Evolutionary conservation across 352 stramenopile species (phyloP), one percentile per base, ranked within the genome.

Genomic region (Plasmopara halstedii): DNA sequence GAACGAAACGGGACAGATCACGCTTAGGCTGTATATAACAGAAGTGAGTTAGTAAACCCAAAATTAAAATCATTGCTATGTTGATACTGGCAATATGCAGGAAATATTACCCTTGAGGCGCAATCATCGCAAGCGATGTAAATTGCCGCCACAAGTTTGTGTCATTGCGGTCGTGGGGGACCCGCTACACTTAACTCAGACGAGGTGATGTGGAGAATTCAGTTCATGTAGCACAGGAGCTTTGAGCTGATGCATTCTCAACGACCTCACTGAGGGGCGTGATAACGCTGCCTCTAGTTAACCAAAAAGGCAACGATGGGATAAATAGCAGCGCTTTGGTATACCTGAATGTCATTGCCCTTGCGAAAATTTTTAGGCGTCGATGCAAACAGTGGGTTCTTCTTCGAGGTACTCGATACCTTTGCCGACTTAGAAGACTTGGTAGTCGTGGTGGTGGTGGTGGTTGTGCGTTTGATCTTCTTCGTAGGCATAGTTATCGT

Each of bases 1-100:
- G 94, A 23, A 99, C 95, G 64, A 99, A 99, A 55, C 97, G 88
- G 51, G 84, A 97, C 53, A 99, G 75, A 76, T 99, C 96, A 60
- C 88, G 88, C 62, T 92, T 94, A 48, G 93, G 94, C 76, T 97
- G 62, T 68, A 44, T 6, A 50, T 1, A 37, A 17, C 7, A 29
- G 11, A 20, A 10, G 26, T 51, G 18, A 29, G 50, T 64, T 23
- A 62, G 43, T 64, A 51, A 26, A 44, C 25, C 25, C 11, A 4
- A 29, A 11, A 29, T 6, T 4, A 29, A n/a, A n/a, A n/a, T n/a
- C n/a, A n/a, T n/a, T n/a, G n/a, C n/a, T n/a, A n/a, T n/a, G n/a
- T 29, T 29, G 25, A 29, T 29, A 29, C 25, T 4, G 25, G 11
- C 7, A 11, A 29, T 29, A 29, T 4, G 25, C 7, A 29, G 1